Conservation (phyloP, 495 filamentous ascomycete genomes). For the Podospora pseudopauciseta region DNA sequence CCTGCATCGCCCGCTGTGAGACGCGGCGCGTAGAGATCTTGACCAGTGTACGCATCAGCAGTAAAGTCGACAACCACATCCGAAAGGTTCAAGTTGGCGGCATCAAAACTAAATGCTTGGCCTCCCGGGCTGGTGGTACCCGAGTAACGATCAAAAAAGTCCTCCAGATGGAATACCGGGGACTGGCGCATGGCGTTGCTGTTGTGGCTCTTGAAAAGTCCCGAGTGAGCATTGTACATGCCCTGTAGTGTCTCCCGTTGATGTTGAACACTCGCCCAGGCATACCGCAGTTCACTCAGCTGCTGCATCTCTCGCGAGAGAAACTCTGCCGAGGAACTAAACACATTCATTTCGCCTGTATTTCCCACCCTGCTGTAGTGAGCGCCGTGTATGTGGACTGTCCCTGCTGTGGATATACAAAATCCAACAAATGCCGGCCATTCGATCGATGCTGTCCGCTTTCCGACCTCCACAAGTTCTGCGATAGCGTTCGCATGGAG, state of each 20-base stretch:
- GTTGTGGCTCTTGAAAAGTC: slow-evolving; percentile 67
- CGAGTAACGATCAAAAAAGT: slow-evolving; percentile 78
- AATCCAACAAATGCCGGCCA: slow-evolving; percentile 82
- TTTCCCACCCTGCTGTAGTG: slow-evolving; percentile 66
- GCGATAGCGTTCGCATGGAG: slow-evolving; percentile 82
- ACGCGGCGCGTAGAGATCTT: slow-evolving; percentile 42
- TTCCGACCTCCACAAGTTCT: slow-evolving; percentile 74
- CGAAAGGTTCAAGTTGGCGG: slow-evolving; percentile 49
- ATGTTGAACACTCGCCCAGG: slow-evolving; percentile 74
- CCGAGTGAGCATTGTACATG: slow-evolving; percentile 67
- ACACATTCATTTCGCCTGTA: slow-evolving; percentile 53
- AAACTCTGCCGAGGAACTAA: slow-evolving; percentile 61
- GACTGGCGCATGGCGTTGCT: slow-evolving; percentile 59
- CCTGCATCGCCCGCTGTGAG: slow-evolving; percentile 20
- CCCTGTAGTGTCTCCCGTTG: slow-evolving; percentile 72
- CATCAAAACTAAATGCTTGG: slow-evolving; percentile 48
- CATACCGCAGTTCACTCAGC: slow-evolving; percentile 64
- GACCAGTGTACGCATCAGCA: slow-evolving; percentile 45
- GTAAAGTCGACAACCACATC: slow-evolving; percentile 51
- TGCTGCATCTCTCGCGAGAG: slow-evolving; percentile 74
- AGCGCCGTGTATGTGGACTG: slow-evolving; percentile 78
- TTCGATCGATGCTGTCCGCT: slow-evolving; percentile 61
- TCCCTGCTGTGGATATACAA: slow-evolving; percentile 77
- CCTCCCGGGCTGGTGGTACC: slow-evolving; percentile 41
- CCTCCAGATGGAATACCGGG: slow-evolving; percentile 76